Conservation (phyloP, 306 rosid genomes). For the Arachis hypogaea region DNA sequence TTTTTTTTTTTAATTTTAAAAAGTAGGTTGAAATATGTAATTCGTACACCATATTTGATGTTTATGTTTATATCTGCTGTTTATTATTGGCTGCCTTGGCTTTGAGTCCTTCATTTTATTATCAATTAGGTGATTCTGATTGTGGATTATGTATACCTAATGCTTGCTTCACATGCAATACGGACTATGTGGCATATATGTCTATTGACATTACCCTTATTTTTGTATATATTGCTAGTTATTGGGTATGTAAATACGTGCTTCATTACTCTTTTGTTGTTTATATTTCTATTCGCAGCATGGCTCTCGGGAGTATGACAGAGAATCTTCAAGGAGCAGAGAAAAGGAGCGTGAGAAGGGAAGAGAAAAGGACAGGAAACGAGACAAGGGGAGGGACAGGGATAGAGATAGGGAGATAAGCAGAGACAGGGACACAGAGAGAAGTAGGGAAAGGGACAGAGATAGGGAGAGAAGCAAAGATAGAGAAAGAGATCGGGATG, state of each 20-base stretch:
- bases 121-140: not conserved
- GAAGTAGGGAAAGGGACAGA: constrained; percentile 49
- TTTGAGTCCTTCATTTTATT: not conserved
- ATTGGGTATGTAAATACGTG: constrained; percentile 9
- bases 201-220: not conserved
- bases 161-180: not conserved
- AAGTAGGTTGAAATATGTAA: not conserved
- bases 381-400: constrained; percentile 44
- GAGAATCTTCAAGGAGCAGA: constrained; percentile 83
- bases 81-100: not conserved
- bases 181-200: not conserved
- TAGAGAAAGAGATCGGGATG: constrained; percentile 59
- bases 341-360: constrained; percentile 91
- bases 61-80: not conserved
- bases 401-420: constrained; percentile 42
- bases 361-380: constrained; percentile 49
- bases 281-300: constrained; percentile 53
- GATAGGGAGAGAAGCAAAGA: constrained; percentile 55
- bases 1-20: not conserved
- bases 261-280: constrained; percentile 12
- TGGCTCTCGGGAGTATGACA: constrained; percentile 80
- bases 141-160: not conserved
- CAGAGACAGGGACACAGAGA: constrained; percentile 43
- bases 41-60: not conserved
- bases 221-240: not conserved